These are phyloP conservation scores for Thalassiosira ordinaria DNA, from an alignment of 352 stramenopile genomes.

Conservation along the genomic window DNA sequence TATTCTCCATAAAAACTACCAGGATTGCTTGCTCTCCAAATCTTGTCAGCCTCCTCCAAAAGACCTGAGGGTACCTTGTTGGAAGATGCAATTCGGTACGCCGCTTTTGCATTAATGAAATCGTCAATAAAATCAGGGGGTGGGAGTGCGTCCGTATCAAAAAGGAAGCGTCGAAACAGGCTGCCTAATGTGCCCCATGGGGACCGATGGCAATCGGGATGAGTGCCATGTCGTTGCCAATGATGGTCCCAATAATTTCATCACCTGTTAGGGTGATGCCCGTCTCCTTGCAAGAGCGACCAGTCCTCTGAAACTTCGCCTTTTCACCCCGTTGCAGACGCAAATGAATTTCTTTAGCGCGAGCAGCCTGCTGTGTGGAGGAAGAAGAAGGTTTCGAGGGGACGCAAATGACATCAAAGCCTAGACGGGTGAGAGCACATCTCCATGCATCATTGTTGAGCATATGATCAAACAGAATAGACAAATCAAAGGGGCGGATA, in stretches of 20 bases:
- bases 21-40: background rate
- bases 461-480: background rate
- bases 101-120: background rate
- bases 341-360: background rate
- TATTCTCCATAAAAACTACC: background rate
- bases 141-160: background rate
- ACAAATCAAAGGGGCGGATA: background rate
- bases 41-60: background rate
- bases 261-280: background rate
- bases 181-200: background rate
- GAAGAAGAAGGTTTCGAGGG: background rate
- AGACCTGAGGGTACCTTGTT: background rate
- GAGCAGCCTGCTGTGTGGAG: background rate
- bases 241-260: background rate
- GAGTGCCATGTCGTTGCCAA: constrained; percentile 1
- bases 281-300: background rate
- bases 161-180: constrained; percentile 5
- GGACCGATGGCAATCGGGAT: constrained; percentile 1
- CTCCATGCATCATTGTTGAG: background rate
- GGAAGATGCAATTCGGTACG: background rate
- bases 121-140: background rate
- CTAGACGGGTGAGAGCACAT: background rate
- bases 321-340: background rate
- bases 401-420: background rate
- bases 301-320: background rate